Base-by-base conservation (phyloP, 345 rosid genomes). In the Brassica incana region DNA sequence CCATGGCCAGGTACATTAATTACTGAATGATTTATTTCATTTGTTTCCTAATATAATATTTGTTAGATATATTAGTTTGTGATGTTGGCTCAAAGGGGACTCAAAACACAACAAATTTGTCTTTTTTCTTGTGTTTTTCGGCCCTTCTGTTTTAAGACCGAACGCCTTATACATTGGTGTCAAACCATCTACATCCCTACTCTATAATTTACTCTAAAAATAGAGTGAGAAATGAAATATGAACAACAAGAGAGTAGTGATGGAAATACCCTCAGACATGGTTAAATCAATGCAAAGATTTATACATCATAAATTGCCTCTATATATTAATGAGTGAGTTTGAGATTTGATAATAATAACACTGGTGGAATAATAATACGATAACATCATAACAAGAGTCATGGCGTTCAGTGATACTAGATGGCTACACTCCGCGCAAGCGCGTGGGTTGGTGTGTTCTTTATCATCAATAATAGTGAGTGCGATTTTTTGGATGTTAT, bases 1-100 rank as follows among this genome's bases (percentile, higher is more conserved):
- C 84, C 97, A 95, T 69, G 99, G 99, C 78, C 99, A 91, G 94
- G 67, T 61, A 61, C 23, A 58, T 58, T 18, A 58, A 6, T 56
- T 7, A 56, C 61, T 36, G 40, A 7, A 36, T 36, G 40, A 36
- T 36, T 16, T 6, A 18, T 8, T 56, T 56, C 23, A 0, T 2
- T 58, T 20, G 12, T 58, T 8, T 61, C 5, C 35, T 61, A 59
- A 23, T 52, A 54, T n/a, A 43, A 43, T 29, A 56, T 36, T 60
- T 8, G 14, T 62, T 73, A 71, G 84, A 68, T 25, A 25, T n/a
- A 27, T 76, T 62, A 45, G 77, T 11, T 70, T 65, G 48, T 75
- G 52, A 10, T 77, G 66, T 77, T 54, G 30, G 81, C 4, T 61
- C 15, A 73, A 7, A 23, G 64, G 65, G 71, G 32, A 67, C 76